phyloP scores from a whole-genome alignment of 805 yeast species.

The Yamadazyma kitorensis region DNA sequence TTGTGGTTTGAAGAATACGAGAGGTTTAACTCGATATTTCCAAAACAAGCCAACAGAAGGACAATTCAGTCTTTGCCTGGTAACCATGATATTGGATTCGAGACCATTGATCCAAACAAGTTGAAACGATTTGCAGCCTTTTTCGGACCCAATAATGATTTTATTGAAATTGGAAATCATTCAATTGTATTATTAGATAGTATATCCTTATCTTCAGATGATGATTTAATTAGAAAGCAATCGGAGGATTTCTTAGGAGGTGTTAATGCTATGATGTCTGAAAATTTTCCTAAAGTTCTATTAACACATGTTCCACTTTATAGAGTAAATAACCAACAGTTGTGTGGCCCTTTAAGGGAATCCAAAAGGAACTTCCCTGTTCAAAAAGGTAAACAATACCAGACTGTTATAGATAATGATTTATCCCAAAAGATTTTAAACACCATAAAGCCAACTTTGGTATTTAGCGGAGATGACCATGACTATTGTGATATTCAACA shows the following conservation, averaged over 20 bases:
- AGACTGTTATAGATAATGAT: constrained; percentile 68
- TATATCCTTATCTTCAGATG: constrained; percentile 66
- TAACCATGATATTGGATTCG: constrained; percentile 96
- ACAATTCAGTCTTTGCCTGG: constrained; percentile 61
- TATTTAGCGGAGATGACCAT: constrained; percentile 95
- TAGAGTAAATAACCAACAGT: constrained; percentile 57
- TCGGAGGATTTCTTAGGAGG: constrained; percentile 53
- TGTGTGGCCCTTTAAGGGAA: constrained; percentile 81
- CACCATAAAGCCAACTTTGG: constrained; percentile 58
- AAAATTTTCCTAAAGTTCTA: constrained; percentile 57
- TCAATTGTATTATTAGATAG: constrained; percentile 75
- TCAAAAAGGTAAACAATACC: constrained; percentile 78
- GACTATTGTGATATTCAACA: constrained; percentile 86
- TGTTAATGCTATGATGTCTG: constrained; percentile 21
- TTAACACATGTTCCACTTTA: constrained; percentile 87
- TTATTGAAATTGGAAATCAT: constrained; percentile 63
- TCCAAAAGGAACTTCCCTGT: constrained; percentile 62
- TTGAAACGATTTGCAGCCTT: constrained; percentile 60
- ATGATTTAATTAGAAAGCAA: constrained; percentile 42
- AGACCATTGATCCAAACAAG: constrained; percentile 58
- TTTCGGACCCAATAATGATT: constrained; percentile 71
- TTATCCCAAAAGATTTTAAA: constrained; percentile 57
- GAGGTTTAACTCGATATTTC: constrained; percentile 69
- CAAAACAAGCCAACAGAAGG: constrained; percentile 45
- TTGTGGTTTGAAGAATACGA: constrained; percentile 67